A percentile compares a stretch with the other conserved stretches of the same genome.
Evolutionary conservation across 1,284 basidiomycete genomes (phyloP).

Genomic region (Cutaneotrichosporon mucoides): DNA sequence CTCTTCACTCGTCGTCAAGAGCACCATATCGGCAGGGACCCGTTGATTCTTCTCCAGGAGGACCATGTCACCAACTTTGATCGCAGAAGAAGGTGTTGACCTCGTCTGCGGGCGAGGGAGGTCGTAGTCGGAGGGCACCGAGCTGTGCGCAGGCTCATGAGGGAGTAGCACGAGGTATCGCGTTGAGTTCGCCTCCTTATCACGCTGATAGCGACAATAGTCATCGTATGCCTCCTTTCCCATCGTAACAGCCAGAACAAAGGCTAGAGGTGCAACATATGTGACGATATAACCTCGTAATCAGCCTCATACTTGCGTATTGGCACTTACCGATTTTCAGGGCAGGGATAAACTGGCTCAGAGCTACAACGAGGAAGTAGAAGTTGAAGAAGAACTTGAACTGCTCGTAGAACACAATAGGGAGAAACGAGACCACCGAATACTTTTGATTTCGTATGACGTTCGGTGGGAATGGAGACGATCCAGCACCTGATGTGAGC

Average conservation of each 20-base stretch:
- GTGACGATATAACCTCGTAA: conserved; percentile 83
- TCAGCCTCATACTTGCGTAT: too few relatives aligned
- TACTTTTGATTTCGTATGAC: conserved; percentile 98
- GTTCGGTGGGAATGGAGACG: conserved; percentile 59
- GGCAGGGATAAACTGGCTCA: conserved; percentile 93
- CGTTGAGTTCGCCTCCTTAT: conserved; percentile 90
- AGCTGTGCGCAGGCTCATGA: conserved; percentile 22
- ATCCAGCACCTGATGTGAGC: conserved; percentile 19
- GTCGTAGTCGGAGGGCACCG: conserved; percentile 13
- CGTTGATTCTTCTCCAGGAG: conserved; percentile 94
- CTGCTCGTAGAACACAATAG: conserved; percentile 96
- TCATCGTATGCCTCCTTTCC: conserved; percentile 99
- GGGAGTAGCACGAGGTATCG: conserved; percentile 77
- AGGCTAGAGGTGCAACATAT: conserved; percentile 92
- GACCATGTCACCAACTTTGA: conserved; percentile 89
- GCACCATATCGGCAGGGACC: conserved; percentile 89
- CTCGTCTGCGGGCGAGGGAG: conserved; percentile 49
- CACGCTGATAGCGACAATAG: conserved; percentile 85
- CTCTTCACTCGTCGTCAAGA: conserved; percentile 74
- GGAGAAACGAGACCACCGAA: conserved; percentile 88
- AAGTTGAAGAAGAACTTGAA: conserved; percentile 99
- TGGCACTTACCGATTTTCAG: conserved; percentile 80
- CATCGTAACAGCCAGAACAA: conserved; percentile 92
- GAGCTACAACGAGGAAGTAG: conserved; percentile 94
- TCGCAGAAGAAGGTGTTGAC: conserved; percentile 77